These are phyloP conservation scores for Monosporascus sp. DNA, from an alignment of 2,329 filamentous ascomycete genomes.

Conservation along the genomic window DNA sequence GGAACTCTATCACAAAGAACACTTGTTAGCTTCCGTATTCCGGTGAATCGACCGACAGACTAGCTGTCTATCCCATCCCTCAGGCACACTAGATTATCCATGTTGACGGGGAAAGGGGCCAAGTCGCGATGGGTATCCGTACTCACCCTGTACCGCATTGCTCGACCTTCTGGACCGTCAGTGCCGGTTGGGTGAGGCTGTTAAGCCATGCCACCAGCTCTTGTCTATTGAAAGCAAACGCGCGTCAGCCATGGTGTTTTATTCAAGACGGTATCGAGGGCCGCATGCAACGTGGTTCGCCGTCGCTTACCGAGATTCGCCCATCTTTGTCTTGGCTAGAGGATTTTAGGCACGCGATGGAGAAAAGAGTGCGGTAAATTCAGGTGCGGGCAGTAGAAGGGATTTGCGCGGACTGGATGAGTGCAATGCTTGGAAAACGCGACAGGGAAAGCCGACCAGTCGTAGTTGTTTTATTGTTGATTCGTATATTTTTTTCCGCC, in stretches of 20 bases:
- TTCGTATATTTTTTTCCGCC: too few species aligned
- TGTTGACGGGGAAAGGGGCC: conserved; percentile 28
- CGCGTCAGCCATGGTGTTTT: conserved; percentile 1
- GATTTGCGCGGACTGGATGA: too few species aligned
- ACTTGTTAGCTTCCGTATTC: conserved; percentile 16
- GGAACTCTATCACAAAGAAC: conserved; percentile 61
- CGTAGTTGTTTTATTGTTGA: too few species aligned
- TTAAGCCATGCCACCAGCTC: conserved; percentile 96
- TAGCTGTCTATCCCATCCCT: too few species aligned
- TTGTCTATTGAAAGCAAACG: conserved; percentile 57
- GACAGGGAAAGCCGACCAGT: too few species aligned
- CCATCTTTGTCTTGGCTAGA: conserved; percentile 48
- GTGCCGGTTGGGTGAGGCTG: conserved; percentile 94
- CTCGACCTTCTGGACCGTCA: conserved; percentile 98
- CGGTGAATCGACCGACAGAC: not conserved
- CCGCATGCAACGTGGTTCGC: not conserved
- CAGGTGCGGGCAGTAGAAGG: too few species aligned
- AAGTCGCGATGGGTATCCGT: conserved; percentile 20
- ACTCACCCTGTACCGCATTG: conserved; percentile 95
- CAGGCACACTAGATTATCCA: not conserved
- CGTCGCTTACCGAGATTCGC: conserved; percentile 53
- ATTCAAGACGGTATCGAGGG: conserved; percentile 9
- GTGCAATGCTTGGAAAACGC: too few species aligned
- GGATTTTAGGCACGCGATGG: not conserved
- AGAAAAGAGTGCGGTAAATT: too few species aligned